These are phyloP conservation scores for Aureobasidium sp. DNA, from an alignment of 2,329 filamentous ascomycete genomes.

Conservation along the genomic window DNA sequence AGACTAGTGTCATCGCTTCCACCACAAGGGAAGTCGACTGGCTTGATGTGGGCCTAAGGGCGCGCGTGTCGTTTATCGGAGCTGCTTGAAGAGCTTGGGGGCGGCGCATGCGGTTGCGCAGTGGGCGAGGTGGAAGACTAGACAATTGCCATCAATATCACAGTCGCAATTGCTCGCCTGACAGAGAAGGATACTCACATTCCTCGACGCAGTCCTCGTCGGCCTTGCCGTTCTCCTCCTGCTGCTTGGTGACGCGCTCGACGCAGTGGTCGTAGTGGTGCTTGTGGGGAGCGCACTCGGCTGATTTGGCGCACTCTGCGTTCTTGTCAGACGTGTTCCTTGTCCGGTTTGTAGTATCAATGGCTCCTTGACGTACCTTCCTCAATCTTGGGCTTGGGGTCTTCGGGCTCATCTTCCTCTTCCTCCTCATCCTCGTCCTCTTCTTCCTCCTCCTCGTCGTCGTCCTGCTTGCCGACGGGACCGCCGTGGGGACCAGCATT, in stretches of 20 bases:
- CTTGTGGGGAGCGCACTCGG: slow-evolving; percentile 78
- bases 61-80: slow-evolving; percentile 57
- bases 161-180: neutral
- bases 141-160: neutral
- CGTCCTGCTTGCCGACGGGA: slow-evolving; percentile 23
- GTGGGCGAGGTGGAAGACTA: slow-evolving; percentile 98
- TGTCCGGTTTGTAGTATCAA: neutral
- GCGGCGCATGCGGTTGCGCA: slow-evolving; percentile 90
- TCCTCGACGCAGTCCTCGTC: slow-evolving; percentile 98
- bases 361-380: slow-evolving; percentile 60
- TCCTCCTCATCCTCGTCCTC: slow-evolving; percentile 65
- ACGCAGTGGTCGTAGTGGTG: slow-evolving; percentile 99
- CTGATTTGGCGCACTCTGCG: slow-evolving; percentile 81
- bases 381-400: slow-evolving; percentile 80
- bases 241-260: slow-evolving; percentile 73
- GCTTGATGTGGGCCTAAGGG: neutral
- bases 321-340: neutral
- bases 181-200: slow-evolving; percentile 58
- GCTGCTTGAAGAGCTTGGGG: slow-evolving; percentile 85
- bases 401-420: slow-evolving; percentile 76
- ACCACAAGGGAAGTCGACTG: slow-evolving; percentile 3
- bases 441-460: slow-evolving; percentile 44
- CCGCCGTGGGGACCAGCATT: slow-evolving; percentile 21
- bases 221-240: slow-evolving; percentile 63
- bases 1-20: slow-evolving; percentile 11